Conservation (phyloP, 2,329 filamentous ascomycete species). For the Penicillium concentricum region DNA sequence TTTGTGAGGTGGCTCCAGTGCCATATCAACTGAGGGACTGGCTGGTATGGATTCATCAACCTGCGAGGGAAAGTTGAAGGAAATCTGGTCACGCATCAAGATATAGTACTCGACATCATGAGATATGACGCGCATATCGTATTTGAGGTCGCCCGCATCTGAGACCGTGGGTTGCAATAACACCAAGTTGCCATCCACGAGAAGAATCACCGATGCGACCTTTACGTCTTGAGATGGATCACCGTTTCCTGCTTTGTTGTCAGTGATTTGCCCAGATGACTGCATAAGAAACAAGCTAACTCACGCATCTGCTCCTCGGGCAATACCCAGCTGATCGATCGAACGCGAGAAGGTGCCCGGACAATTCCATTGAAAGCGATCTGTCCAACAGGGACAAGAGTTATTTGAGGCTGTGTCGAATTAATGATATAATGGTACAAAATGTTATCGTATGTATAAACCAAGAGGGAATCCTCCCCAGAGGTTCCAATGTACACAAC, state of each 20-base stretch:
- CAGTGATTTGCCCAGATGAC: slow-evolving; percentile 9
- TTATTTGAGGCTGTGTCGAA: slow-evolving; percentile 67
- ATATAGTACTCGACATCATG: slow-evolving; percentile 96
- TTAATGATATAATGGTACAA: slow-evolving; percentile 91
- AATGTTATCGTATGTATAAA: slow-evolving; percentile 96
- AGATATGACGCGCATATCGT: slow-evolving; percentile 95
- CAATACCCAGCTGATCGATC: slow-evolving; percentile 92
- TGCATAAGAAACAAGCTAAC: slow-evolving; percentile 24
- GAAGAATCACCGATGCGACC: slow-evolving; percentile 86
- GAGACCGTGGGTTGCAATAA: slow-evolving; percentile 83
- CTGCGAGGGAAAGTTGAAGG: slow-evolving; percentile 48
- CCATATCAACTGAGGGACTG: slow-evolving; percentile 50
- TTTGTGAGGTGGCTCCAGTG: slow-evolving; percentile 44
- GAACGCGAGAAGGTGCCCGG: slow-evolving; percentile 84
- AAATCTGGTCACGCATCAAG: slow-evolving; percentile 80
- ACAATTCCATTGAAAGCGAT: slow-evolving; percentile 98
- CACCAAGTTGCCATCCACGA: slow-evolving; percentile 97
- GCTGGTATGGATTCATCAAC: slow-evolving; percentile 50
- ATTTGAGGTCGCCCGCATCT: slow-evolving; percentile 82
- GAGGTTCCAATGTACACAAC: slow-evolving; percentile 88
- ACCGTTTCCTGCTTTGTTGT: slow-evolving; percentile 60
- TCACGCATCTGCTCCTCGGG: slow-evolving; percentile 80
- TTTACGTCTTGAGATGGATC: slow-evolving; percentile 95
- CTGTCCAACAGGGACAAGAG: slow-evolving; percentile 89
- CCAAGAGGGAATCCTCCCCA: slow-evolving; percentile 89